A percentile compares a stretch with the other conserved stretches of the same genome.
Conservation (phyloP, 257 asterid species). For the Plantago ovata region DNA sequence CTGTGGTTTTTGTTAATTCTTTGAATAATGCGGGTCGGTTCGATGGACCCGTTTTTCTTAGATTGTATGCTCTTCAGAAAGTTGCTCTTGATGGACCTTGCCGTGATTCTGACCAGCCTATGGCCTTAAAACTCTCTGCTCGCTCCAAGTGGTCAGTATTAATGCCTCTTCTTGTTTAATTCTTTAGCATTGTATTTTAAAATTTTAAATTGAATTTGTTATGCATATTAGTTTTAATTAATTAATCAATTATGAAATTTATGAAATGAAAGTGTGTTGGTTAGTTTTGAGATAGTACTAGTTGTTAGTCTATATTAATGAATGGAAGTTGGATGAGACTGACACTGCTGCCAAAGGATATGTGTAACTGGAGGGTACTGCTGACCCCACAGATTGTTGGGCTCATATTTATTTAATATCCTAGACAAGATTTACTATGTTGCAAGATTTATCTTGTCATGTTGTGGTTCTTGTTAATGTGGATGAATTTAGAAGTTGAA, state of each 20-base stretch:
- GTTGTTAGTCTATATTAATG: background rate
- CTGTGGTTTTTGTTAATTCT: constrained; percentile 39
- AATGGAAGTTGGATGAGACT: constrained; percentile 2
- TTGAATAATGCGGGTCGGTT: constrained; percentile 31
- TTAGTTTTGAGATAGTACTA: background rate
- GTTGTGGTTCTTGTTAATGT: background rate
- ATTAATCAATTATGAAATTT: too few species aligned
- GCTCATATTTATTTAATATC: background rate
- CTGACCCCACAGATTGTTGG: too few species aligned
- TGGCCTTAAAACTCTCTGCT: constrained; percentile 53
- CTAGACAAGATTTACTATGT: too few species aligned
- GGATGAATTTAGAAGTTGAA: background rate
- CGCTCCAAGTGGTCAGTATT: constrained; percentile 51
- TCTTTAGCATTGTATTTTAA: background rate
- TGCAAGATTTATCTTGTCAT: too few species aligned
- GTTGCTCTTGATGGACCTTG: constrained; percentile 62
- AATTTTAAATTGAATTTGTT: background rate
- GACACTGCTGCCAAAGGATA: background rate
- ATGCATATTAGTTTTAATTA: too few species aligned
- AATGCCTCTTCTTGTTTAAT: background rate
- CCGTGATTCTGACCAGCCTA: constrained; percentile 46
- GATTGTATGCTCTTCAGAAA: constrained; percentile 57
- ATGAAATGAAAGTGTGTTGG: background rate
- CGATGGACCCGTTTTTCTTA: constrained; percentile 30
- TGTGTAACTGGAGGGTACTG: background rate